A percentile compares a stretch with the other conserved stretches of the same genome.
phyloP scores from a whole-genome alignment of 495 filamentous ascomycete species.

The Penicillium taxi region DNA sequence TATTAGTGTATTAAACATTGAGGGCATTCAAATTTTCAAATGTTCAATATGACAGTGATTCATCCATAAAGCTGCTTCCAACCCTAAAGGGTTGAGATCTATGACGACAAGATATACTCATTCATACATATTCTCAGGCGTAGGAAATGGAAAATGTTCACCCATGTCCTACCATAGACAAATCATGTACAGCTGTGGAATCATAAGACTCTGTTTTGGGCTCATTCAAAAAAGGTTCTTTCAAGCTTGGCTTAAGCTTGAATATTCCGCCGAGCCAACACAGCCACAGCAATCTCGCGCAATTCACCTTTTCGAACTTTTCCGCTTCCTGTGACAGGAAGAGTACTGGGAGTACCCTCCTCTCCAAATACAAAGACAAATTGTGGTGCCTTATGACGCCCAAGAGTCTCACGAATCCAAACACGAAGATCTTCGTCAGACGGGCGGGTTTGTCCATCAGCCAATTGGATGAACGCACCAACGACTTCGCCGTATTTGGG shows the following conservation, averaged over 20 bases:
- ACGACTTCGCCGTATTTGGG: slow-evolving; percentile 61
- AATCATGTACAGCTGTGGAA: too few relatives aligned
- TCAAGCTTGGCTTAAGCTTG: not conserved
- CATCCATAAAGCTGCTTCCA: too few relatives aligned
- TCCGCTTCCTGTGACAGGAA: slow-evolving; percentile 62
- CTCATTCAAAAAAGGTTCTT: too few relatives aligned
- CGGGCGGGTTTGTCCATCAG: slow-evolving; percentile 25
- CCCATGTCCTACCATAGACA: too few relatives aligned
- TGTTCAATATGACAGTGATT: too few relatives aligned
- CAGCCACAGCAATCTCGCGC: slow-evolving; percentile 46
- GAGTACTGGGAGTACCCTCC: slow-evolving; percentile 45
- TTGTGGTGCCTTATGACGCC: slow-evolving; percentile 58
- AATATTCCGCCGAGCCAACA: slow-evolving; percentile 26
- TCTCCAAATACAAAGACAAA: slow-evolving; percentile 59
- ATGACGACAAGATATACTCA: too few relatives aligned
- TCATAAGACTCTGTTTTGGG: too few relatives aligned
- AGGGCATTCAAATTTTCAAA: too few relatives aligned
- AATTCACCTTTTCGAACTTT: slow-evolving; percentile 65
- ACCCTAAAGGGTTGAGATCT: too few relatives aligned
- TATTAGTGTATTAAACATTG: too few relatives aligned
- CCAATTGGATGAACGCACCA: slow-evolving; percentile 48
- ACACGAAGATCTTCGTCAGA: slow-evolving; percentile 44
- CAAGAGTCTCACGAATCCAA: slow-evolving; percentile 54
- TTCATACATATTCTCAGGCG: too few relatives aligned
- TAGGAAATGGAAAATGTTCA: too few relatives aligned